phyloP scores from a whole-genome alignment of 2,329 filamentous ascomycete genomes.

The Byssochlamys sp. region DNA sequence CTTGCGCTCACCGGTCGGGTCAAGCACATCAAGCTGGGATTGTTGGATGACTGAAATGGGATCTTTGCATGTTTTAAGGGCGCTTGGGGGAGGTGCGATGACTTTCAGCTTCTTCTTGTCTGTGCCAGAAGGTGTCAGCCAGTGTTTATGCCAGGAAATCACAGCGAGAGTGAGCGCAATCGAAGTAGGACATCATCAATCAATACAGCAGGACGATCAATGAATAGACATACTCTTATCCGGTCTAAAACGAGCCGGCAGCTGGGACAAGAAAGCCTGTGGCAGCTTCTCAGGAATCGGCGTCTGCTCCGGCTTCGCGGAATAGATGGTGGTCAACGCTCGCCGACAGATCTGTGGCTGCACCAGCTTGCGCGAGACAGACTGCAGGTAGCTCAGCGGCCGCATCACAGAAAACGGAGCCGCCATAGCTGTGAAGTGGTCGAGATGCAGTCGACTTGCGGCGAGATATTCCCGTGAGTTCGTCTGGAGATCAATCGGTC shows the following conservation, averaged over 20 bases:
- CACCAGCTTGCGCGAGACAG: constrained; percentile 47
- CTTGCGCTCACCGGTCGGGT: constrained; percentile 73
- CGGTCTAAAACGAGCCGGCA: constrained; percentile 30
- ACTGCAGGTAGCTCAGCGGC: constrained; percentile 63
- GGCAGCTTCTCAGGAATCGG: constrained; percentile 35
- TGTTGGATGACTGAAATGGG: constrained; percentile 59
- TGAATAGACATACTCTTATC: constrained; percentile 22
- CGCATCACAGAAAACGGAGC: constrained; percentile 48
- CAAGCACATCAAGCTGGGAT: constrained; percentile 63
- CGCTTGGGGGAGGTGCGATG: constrained; percentile 41
- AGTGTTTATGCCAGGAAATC: background rate
- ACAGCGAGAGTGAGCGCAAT: background rate
- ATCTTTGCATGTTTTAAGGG: constrained; percentile 39
- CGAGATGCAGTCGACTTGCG: background rate
- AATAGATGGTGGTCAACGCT: constrained; percentile 43
- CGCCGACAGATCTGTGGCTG: constrained; percentile 40
- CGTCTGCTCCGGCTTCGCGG: constrained; percentile 31
- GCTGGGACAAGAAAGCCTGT: constrained; percentile 32
- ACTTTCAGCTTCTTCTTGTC: constrained; percentile 43
- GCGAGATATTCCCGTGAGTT: background rate
- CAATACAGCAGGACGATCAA: background rate
- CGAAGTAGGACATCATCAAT: background rate
- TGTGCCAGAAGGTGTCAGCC: constrained; percentile 10
- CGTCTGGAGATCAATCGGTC: constrained; percentile 14
- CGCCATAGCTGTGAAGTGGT: constrained; percentile 47